Evolutionary conservation across 1,284 basidiomycete species (phyloP).

Genomic region (Paramarasmius palmivorus): DNA sequence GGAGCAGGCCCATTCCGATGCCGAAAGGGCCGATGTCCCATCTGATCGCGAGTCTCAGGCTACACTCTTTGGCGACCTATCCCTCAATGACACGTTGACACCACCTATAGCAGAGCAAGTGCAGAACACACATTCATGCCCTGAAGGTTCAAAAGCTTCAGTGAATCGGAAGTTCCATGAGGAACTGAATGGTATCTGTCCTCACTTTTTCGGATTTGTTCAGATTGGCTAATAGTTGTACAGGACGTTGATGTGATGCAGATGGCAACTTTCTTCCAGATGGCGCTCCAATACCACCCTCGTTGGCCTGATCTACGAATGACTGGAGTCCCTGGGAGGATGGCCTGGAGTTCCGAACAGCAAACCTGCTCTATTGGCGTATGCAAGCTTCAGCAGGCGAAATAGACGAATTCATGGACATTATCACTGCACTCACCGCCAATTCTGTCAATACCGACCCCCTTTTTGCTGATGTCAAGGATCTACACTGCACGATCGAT

Average conservation of each 20-base stretch:
- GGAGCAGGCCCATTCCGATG: too few species aligned
- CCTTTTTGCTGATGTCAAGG: conserved; percentile 3
- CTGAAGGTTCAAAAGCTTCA: too few species aligned
- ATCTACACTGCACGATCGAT: conserved; percentile 14
- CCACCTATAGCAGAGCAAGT: too few species aligned
- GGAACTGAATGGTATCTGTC: background rate
- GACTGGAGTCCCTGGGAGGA: conserved; percentile 19
- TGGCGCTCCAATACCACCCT: conserved; percentile 6
- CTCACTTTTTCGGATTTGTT: background rate
- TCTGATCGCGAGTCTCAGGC: too few species aligned
- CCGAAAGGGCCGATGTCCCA: too few species aligned
- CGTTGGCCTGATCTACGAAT: background rate
- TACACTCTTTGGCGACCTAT: too few species aligned
- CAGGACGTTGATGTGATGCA: conserved; percentile 4
- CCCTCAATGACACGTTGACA: too few species aligned
- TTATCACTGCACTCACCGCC: conserved; percentile 18
- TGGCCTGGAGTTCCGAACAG: conserved; percentile 16
- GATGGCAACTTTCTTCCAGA: conserved; percentile 14
- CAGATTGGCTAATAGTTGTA: too few species aligned
- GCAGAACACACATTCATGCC: too few species aligned
- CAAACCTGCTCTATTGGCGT: conserved; percentile 20
- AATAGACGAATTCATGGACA: conserved; percentile 16
- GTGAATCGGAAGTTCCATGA: background rate
- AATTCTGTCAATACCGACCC: background rate
- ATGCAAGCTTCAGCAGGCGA: conserved; percentile 17